Evolutionary conservation across 2,329 filamentous ascomycete genomes (phyloP).

Genomic region (Cladophialophora immunda): DNA sequence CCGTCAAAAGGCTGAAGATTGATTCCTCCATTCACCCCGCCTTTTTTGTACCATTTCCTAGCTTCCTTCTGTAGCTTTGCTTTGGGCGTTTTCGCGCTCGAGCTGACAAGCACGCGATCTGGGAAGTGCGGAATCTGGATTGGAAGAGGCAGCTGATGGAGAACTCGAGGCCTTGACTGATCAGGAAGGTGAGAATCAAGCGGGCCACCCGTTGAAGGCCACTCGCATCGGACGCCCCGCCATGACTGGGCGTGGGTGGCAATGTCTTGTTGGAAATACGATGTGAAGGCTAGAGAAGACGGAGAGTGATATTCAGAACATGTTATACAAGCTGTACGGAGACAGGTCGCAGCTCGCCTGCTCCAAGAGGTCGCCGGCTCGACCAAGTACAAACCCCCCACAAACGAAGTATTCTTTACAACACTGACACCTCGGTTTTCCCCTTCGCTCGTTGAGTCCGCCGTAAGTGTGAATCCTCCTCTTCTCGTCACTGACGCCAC

Average conservation of each 20-base stretch:
- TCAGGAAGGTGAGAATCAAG: conserved; percentile 16
- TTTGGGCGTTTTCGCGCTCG: neutral
- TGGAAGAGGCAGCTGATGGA: conserved; percentile 12
- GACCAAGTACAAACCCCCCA: neutral
- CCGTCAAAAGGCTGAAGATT: neutral
- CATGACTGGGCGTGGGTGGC: neutral
- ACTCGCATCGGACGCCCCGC: conserved; percentile 11
- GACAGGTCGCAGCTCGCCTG: neutral
- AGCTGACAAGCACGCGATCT: conserved; percentile 24
- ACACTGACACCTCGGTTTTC: neutral
- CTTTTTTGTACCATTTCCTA: neutral
- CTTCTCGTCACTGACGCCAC: neutral
- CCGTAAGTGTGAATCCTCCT: neutral
- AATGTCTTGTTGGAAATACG: neutral
- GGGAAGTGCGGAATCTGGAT: neutral
- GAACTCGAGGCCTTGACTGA: conserved; percentile 11
- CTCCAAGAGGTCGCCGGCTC: neutral
- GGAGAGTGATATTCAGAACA: neutral
- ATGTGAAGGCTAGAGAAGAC: conserved; percentile 18
- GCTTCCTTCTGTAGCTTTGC: neutral
- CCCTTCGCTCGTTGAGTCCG: neutral
- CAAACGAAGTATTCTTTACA: neutral
- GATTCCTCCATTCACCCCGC: conserved; percentile 1
- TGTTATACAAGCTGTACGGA: neutral
- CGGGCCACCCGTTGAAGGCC: neutral